Percentiles rank a stretch among this genome's conserved stretches.
phyloP scores from a whole-genome alignment of 2,329 filamentous ascomycete genomes.

The Colletotrichum spaethianum region DNA sequence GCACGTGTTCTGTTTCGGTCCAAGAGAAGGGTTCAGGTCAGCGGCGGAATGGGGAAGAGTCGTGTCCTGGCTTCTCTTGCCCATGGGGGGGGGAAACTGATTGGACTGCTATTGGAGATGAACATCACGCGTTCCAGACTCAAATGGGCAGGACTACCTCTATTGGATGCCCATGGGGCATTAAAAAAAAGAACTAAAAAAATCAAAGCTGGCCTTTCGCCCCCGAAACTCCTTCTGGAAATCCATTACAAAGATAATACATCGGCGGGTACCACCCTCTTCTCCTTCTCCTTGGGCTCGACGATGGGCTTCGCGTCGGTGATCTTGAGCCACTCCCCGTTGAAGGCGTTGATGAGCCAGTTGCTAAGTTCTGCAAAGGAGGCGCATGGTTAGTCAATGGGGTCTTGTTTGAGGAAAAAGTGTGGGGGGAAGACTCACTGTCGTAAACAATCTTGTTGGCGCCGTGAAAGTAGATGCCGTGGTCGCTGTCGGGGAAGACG shows the following conservation, averaged over 20 bases:
- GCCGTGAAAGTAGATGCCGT: slow-evolving; percentile 95
- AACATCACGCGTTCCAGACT: neutral
- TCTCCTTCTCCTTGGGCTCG: slow-evolving; percentile 42
- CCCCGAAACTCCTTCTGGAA: neutral
- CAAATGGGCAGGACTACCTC: neutral
- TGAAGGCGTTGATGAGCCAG: slow-evolving; percentile 98
- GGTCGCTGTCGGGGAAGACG: slow-evolving; percentile 96
- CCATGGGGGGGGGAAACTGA: neutral
- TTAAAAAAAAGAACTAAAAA: neutral
- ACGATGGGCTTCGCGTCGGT: slow-evolving; percentile 63
- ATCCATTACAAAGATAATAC: neutral
- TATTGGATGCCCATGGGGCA: neutral
- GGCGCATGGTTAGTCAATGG: neutral
- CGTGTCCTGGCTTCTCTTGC: neutral
- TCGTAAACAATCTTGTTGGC: slow-evolving; percentile 93
- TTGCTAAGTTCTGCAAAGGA: slow-evolving; percentile 77
- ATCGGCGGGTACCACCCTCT: neutral
- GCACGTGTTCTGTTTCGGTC: neutral
- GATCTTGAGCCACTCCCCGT: slow-evolving; percentile 88
- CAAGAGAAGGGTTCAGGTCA: neutral
- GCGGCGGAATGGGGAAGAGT: neutral
- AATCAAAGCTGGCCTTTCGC: no score
- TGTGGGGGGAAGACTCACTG: slow-evolving; percentile 72
- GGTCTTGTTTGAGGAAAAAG: slow-evolving; percentile 11
- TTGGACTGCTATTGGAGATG: neutral